Base-by-base conservation (phyloP, 2,329 filamentous ascomycete genomes). In the Fusarium pseudograminearum region DNA sequence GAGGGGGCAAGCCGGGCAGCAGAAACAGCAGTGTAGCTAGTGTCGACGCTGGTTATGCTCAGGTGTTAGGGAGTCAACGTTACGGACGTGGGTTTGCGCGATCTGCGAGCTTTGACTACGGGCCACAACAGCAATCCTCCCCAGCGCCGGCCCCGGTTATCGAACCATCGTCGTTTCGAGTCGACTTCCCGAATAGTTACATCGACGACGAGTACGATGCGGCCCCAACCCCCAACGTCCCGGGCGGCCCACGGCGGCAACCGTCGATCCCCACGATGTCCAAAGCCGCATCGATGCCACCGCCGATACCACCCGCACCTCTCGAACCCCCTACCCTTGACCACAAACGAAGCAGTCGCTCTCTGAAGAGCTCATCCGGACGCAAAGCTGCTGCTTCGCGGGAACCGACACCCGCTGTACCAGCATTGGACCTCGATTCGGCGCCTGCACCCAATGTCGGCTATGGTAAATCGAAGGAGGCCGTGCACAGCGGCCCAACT, bases 171-270 rank as follows among this genome's bases (percentile, higher is more conserved):
- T 77, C 78, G 48, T 86, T 84, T 81, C 83, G 84, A 67, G 76
- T 83, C 65, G 84, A 87, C 44, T 83, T 85, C 65, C 79, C 83
- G 60, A 83, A 82, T 69, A 81, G 80, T 60, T 84, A 85, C 69
- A 80, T 85, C 52, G 66, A 63, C 69, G 83, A 86, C 72, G 87
- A 91, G 73, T 89, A 91, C 80, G 92, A 96, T 77, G 92, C 93
- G 53, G 94, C 94, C 28, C 94, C 95, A 16, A 95, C 91, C 38
- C 95, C 95, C 7, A 94, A 90, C 30, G 86, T 98, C 36, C 93
- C 93, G 34, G 91, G 86, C 50, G 94, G 94, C 7, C 93, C 94
- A 59, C 89, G 93, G 62, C 82, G 82, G 58, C 74, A 80, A 22
- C 50, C 72, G 45, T 62, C 73, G 57, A 69, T 71, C 48, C 67